phyloP scores from a whole-genome alignment of 164 flowering plant species.

The Vitis rupestris region DNA sequence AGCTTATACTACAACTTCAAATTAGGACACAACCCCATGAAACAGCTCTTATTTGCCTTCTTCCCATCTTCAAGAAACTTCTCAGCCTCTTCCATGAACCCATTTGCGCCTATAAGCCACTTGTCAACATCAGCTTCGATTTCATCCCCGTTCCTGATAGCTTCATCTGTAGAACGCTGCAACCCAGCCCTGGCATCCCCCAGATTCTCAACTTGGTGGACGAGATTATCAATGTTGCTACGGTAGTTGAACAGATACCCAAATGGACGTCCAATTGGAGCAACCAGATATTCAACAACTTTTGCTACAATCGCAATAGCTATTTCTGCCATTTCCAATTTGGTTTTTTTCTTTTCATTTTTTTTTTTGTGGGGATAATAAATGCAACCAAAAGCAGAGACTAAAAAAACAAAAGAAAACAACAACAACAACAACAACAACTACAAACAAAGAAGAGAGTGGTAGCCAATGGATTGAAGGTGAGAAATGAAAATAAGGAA shows the following conservation, averaged over 20 bases:
- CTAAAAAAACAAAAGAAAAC: too few relatives aligned
- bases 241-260: not conserved
- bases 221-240: not conserved
- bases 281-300: too few relatives aligned
- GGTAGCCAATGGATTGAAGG: too few relatives aligned
- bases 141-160: not conserved
- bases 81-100: not conserved
- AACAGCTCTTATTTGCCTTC: not conserved
- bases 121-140: conserved; percentile 2
- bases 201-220: not conserved
- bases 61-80: not conserved
- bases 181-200: not conserved
- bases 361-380: too few relatives aligned
- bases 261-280: too few relatives aligned
- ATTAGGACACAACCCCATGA: not conserved
- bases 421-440: too few relatives aligned
- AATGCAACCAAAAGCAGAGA: too few relatives aligned
- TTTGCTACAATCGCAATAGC: too few relatives aligned
- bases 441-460: too few relatives aligned
- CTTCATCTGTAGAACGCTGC: not conserved
- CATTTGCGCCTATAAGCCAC: not conserved
- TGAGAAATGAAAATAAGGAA: too few relatives aligned
- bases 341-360: too few relatives aligned
- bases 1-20: not conserved
- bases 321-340: too few relatives aligned